phyloP scores from a whole-genome alignment of 352 stramenopile species.

The Globisporangium splendens region DNA sequence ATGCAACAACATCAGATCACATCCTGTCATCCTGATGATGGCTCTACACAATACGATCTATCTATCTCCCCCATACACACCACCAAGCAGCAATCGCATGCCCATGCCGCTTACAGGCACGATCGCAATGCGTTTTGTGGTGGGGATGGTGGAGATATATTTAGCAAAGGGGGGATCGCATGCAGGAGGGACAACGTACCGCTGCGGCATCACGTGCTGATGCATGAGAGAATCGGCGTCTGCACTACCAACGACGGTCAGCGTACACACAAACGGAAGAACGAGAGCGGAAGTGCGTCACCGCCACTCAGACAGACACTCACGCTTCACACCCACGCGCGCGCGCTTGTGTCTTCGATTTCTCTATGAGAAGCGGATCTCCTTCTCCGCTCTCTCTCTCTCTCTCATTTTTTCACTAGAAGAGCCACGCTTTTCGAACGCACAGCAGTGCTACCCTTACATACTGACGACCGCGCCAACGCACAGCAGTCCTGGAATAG shows the following conservation, averaged over 20 bases:
- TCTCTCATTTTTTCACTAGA: slow-evolving; percentile 1
- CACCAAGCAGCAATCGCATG: not conserved
- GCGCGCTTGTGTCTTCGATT: not conserved
- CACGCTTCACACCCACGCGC: not conserved
- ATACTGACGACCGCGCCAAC: not conserved
- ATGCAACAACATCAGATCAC: slow-evolving; percentile 27
- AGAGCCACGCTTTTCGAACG: not conserved
- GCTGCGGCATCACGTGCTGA: slow-evolving; percentile 14
- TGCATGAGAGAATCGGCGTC: slow-evolving; percentile 3
- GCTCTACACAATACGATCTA: not conserved
- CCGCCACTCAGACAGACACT: no score
- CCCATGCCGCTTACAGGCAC: not conserved
- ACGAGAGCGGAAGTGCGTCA: not conserved
- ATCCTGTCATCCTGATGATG: not conserved
- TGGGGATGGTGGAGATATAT: not conserved
- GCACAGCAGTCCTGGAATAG: not conserved
- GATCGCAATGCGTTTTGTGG: not conserved
- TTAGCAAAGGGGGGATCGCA: slow-evolving; percentile 1
- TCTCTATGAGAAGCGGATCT: not conserved
- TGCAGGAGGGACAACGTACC: slow-evolving; percentile 7
- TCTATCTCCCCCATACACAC: not conserved
- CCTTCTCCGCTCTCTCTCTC: not conserved
- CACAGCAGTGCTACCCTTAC: not conserved
- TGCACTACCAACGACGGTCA: not conserved
- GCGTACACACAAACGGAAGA: not conserved